A percentile compares a stretch with the other conserved stretches of the same genome.
Evolutionary conservation across 2,329 filamentous ascomycete species (phyloP).

Genomic region (Davidsoniella virescens): DNA sequence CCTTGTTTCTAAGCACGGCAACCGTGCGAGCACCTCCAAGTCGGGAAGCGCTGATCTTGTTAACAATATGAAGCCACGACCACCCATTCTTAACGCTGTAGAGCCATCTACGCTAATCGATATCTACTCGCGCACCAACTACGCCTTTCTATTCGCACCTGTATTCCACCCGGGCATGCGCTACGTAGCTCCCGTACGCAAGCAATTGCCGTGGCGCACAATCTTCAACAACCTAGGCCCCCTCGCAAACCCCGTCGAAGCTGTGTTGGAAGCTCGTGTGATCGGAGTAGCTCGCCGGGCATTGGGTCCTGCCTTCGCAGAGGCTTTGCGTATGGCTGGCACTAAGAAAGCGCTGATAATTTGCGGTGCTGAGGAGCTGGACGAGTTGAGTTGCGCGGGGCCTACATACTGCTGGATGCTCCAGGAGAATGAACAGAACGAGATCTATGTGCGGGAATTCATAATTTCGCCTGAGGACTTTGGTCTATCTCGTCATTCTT

Average conservation of each 20-base stretch:
- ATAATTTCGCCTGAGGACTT: constrained; percentile 71
- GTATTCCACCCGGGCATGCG: constrained; percentile 94
- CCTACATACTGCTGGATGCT: constrained; percentile 80
- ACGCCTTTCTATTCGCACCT: constrained; percentile 88
- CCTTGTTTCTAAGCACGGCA: constrained; percentile 86
- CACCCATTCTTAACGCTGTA: constrained; percentile 61
- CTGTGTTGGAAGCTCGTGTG: constrained; percentile 70
- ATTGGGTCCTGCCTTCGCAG: constrained; percentile 75
- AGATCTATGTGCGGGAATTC: constrained; percentile 56
- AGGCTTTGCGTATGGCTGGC: constrained; percentile 62
- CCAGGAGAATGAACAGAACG: constrained; percentile 21
- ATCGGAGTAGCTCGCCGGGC: constrained; percentile 84
- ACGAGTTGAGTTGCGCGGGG: constrained; percentile 88
- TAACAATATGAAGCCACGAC: constrained; percentile 51
- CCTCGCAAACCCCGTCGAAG: constrained; percentile 77
- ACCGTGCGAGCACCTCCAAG: constrained; percentile 85
- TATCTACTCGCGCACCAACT: constrained; percentile 71
- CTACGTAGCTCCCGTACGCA: constrained; percentile 70
- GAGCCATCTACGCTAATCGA: constrained; percentile 51
- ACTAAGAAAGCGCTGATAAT: constrained; percentile 75
- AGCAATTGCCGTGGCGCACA: constrained; percentile 80
- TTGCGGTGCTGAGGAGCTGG: constrained; percentile 85
- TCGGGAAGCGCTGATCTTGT: constrained; percentile 91
- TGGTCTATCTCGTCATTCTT: constrained; percentile 57
- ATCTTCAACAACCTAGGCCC: constrained; percentile 96